Evolutionary conservation across 2,329 filamentous ascomycete species (phyloP), one percentile per base, ranked within the genome.

Genomic region (Aureobasidium sp.): DNA sequence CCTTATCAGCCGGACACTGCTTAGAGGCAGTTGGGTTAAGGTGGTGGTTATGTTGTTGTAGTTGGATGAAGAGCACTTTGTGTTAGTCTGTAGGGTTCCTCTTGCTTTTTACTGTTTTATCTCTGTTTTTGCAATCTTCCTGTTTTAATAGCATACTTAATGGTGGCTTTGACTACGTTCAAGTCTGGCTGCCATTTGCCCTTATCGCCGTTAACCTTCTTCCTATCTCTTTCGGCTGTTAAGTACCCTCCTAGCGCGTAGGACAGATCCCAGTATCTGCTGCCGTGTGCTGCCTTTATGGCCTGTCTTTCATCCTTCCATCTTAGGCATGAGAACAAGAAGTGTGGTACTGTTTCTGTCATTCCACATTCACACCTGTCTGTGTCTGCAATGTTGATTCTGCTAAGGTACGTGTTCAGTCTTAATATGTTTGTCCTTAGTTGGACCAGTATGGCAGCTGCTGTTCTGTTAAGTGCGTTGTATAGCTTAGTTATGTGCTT

Each of bases 301-400:
- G 29, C 25, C 13, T 21, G 16, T 32, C 52, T 55, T 25, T 32
- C 7, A 5, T 55, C 8, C 16, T 4, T 32, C 39, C 39, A 44
- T 16, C 37, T 32, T 55, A 25, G 52, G 27, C 52, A 55, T 8
- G 6, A 29, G 39, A 42, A 55, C 21, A 55, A 16, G 52, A 44
- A 55, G 39, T 55, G n/a, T 44, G 15, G 29, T 5, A 44, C 52
- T 44, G 52, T 30, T 10, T 55, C 52, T 27, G n/a, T 9, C 5
- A 30, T 25, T 42, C 53, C 41, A 32, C 41, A 45, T 45, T 45
- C 39, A 16, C 39, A 57, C 36, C 34, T 32, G 13, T 45, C 53
- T n/a, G 39, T 57, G 3, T 57, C 53, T 48, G 42, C n/a, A 4
- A 59, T 16, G 16, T 59, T 59, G 54, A 59, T 48, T 21, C 48